Conservation (phyloP, 768 basidiomycete genomes). For the Rhizopogon sp. region DNA sequence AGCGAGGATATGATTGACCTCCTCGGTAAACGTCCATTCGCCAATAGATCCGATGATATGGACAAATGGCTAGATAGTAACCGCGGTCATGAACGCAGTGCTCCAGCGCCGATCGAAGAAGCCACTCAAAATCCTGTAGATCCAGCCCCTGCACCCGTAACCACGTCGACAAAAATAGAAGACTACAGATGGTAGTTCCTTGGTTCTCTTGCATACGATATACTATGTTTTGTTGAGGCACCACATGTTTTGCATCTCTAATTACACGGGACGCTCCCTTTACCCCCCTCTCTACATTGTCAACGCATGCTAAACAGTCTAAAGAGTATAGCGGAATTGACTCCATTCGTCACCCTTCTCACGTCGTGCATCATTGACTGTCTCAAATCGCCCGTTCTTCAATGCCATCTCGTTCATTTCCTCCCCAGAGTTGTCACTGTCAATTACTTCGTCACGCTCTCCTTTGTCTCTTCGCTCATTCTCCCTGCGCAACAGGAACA, state of each 20-base stretch:
- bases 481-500: slow-evolving; percentile 47
- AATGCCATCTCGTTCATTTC: slow-evolving; percentile 22
- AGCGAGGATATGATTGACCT: slow-evolving; percentile 87
- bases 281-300: neutral
- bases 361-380: slow-evolving; percentile 49
- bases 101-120: slow-evolving; percentile 61
- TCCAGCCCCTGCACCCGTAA: slow-evolving; percentile 45
- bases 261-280: slow-evolving; percentile 15
- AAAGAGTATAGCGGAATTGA: slow-evolving; percentile 65
- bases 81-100: slow-evolving; percentile 50
- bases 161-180: slow-evolving; percentile 36
- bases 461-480: slow-evolving; percentile 61
- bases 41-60: slow-evolving; percentile 84
- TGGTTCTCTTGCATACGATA: neutral
- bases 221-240: neutral
- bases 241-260: slow-evolving; percentile 18
- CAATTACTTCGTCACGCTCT: slow-evolving; percentile 62
- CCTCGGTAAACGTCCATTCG: slow-evolving; percentile 79
- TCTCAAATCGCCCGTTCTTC: slow-evolving; percentile 49
- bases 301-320: slow-evolving; percentile 44
- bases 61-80: slow-evolving; percentile 94
- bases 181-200: slow-evolving; percentile 17
- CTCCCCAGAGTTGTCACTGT: slow-evolving; percentile 41
- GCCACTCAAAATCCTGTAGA: slow-evolving; percentile 31
- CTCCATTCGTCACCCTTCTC: slow-evolving; percentile 73